Evolutionary conservation across 306 rosid genomes (phyloP), one percentile per base, ranked within the genome.

Genomic region (Cicer bijugum): DNA sequence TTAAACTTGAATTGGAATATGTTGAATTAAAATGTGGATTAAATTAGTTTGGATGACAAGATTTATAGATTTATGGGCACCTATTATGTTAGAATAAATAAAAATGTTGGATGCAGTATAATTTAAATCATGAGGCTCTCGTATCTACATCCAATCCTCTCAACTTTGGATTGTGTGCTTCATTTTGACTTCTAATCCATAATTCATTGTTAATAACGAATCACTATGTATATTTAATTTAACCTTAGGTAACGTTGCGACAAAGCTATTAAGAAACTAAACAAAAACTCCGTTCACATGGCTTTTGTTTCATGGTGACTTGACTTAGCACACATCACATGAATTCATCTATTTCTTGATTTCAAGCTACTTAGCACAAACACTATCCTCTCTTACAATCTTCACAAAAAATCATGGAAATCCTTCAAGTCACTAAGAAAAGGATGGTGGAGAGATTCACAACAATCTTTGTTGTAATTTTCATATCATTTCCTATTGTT

Each of bases 401-500:
- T 57, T 57, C 15, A 2, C 1, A 55, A 17, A 3, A 55, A 17
- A 17, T 5, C 44, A 67, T 46, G 72, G 72, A 67, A 46, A 46
- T 28, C 28, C 7, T 46, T 67, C 58, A 67, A 28, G 52, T 16
- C 38, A 42, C 9, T 5, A 19, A 7, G 55, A 39, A 45, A 4
- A 66, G 9, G 20, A 69, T 51, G 28, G 47, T 17, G 16, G 7
- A 33, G 6, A 69, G 35, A 37, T 52, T 69, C 12, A 69, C 38
- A 10, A 38, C 16, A 15, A 5, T 51, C 3, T 51, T 69, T 50
- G 15, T 51, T 37, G 37, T 69, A 9, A 50, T 51, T 38, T 37
- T 69, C 37, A 15, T 69, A 69, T 47, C 38, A 2, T 12, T 69
- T 69, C 63, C 75, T 15, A 4, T 69, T 33, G 0, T 69, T 35